Evolutionary conservation across 441 rosid genomes (phyloP), one percentile per base, ranked within the genome.

Genomic region (Sinapis alba): DNA sequence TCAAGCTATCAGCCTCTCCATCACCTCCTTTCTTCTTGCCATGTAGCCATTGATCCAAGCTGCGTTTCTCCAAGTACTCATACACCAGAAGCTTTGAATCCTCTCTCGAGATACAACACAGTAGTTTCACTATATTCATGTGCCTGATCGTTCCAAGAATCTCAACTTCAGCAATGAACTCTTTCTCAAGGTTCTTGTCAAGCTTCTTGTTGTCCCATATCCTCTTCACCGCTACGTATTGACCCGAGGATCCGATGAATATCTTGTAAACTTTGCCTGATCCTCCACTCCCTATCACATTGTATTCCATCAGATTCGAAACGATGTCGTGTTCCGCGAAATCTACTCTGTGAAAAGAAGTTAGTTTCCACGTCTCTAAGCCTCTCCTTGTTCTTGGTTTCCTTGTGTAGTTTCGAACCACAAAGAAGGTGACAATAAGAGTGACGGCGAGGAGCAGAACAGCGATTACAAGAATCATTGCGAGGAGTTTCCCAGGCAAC

Each of bases 1-100:
- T 82, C 76, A 95, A 70, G 58, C 18, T 68, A 27, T 51, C 53
- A 62, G 53, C 43, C 53, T 58, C 65, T 1, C 45, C 82, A 2
- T 24, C 2, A 21, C 61, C 71, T 28, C 75, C 26, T 23, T 69
- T 72, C 69, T 88, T 82, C 74, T 78, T 86, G 62, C 80, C 82
- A 34, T 91, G 96, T 75, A 93, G 92, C 99, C 99, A 95, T 41
- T 82, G 78, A 68, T 95, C 98, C 3, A 95, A 80, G 63, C 98
- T 93, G 3, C 84, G 87, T 38, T 95, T 95, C 87, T 91, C 95
- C 83, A 93, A 76, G 76, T 90, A 93, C 82, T 95, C 98, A 3
- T 95, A 95, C 23, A 95, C 99, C 0, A 95, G 87, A 74, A 95
- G 90, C 84, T 89, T 93, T 1, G 98, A 93, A 53, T 86, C 88